A percentile compares a stretch with the other conserved stretches of the same genome.
Evolutionary conservation across 2,329 filamentous ascomycete species (phyloP).

Genomic region (Talaromyces verruculosus): DNA sequence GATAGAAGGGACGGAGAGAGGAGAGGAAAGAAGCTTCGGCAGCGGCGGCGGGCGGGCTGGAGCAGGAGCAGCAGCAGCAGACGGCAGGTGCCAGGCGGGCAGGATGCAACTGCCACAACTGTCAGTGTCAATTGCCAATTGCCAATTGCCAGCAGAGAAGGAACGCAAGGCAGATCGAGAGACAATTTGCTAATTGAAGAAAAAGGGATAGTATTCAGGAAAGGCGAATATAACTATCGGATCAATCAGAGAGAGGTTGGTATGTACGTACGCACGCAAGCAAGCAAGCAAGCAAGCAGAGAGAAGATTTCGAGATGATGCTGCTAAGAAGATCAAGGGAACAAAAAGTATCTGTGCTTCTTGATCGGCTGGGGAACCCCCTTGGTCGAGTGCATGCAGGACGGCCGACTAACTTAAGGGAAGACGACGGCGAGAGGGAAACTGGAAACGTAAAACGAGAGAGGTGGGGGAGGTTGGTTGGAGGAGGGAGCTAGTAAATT

Average conservation of each 20-base stretch:
- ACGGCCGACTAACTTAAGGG: constrained; percentile 10
- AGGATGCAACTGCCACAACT: constrained; percentile 14
- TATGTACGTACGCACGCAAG: neutral
- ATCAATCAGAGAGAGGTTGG: neutral
- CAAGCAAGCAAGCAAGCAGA: neutral
- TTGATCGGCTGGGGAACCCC: constrained; percentile 17
- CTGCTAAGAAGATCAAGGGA: neutral
- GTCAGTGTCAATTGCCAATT: constrained; percentile 13
- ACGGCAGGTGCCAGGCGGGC: constrained; percentile 5
- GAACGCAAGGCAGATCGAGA: constrained; percentile 23
- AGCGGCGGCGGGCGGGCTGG: constrained; percentile 14
- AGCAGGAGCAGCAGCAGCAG: constrained; percentile 10
- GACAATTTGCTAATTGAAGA: neutral
- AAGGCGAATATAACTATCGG: neutral
- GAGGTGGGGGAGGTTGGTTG: constrained; percentile 25
- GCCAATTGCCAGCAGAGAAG: constrained; percentile 8
- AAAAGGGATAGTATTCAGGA: neutral
- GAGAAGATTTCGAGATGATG: neutral
- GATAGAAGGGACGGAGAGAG: constrained; percentile 3
- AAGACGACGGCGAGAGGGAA: constrained; percentile 20
- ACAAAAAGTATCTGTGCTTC: constrained; percentile 11
- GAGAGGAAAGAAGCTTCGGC: constrained; percentile 16
- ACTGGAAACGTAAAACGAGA: constrained; percentile 7
- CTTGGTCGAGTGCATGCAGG: constrained; percentile 18
- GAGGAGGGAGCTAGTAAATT: neutral